Evolutionary conservation across 2,329 filamentous ascomycete genomes (phyloP).

Genomic region (Chaetomium globosum): DNA sequence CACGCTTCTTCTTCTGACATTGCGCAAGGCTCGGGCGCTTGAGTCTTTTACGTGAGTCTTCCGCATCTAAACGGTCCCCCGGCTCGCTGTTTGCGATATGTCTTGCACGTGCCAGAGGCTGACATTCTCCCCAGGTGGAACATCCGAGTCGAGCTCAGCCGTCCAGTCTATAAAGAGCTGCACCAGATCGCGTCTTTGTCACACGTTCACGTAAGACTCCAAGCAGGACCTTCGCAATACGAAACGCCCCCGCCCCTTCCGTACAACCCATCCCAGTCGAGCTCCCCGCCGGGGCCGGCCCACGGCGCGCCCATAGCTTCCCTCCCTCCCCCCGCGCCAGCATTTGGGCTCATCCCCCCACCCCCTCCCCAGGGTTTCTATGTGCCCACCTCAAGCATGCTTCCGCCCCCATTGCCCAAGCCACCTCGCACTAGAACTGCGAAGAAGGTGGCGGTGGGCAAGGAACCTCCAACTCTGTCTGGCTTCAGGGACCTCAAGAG

Average conservation of each 20-base stretch:
- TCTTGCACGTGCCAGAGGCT: conserved; percentile 6
- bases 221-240: conserved; percentile 59
- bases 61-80: conserved; percentile 12
- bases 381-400: conserved; percentile 36
- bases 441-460: conserved; percentile 40
- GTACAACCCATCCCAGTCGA: conserved; percentile 33
- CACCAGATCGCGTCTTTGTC: conserved; percentile 57
- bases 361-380: conserved; percentile 36
- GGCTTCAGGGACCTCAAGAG: conserved; percentile 59
- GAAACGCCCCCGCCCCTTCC: conserved; percentile 53
- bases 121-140: conserved; percentile 55
- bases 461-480: conserved; percentile 57
- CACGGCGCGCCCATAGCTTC: conserved; percentile 34
- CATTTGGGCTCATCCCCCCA: conserved; percentile 28
- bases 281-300: conserved; percentile 26
- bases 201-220: conserved; percentile 61
- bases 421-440: conserved; percentile 42
- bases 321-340: conserved; percentile 29
- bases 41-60: conserved; percentile 58
- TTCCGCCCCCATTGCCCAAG: conserved; percentile 44
- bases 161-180: conserved; percentile 59
- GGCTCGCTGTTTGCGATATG: background rate
- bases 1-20: conserved; percentile 58
- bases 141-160: conserved; percentile 63
- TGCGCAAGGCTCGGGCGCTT: conserved; percentile 58